These are phyloP conservation scores for Lablab purpureus DNA, from an alignment of 306 rosid genomes.

Conservation along the genomic window DNA sequence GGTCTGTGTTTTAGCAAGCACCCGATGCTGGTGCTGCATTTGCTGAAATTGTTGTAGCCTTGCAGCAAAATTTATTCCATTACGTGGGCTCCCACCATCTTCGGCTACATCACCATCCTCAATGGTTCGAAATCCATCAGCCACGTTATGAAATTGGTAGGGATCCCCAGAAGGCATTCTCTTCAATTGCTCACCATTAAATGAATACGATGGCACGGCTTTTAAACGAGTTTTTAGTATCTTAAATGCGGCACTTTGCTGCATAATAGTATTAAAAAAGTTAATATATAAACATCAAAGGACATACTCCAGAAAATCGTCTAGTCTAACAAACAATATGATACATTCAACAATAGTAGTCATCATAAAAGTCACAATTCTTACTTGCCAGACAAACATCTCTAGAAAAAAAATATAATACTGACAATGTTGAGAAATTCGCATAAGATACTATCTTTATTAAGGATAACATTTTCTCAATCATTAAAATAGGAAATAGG, in stretches of 20 bases:
- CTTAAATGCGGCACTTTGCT: constrained; percentile 99
- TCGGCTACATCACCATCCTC: constrained; percentile 72
- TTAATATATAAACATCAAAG: constrained; percentile 35
- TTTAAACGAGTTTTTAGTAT: constrained; percentile 82
- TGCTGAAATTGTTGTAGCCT: constrained; percentile 83
- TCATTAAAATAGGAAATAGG: no score
- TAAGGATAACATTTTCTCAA: no score
- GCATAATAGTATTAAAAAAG: constrained; percentile 46
- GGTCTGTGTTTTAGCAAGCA: constrained; percentile 56
- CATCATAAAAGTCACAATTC: not conserved
- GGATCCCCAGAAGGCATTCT: constrained; percentile 64
- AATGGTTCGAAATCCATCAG: constrained; percentile 51
- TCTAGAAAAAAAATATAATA: not conserved
- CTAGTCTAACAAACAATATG: not conserved
- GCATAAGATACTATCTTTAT: no score
- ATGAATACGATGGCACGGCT: constrained; percentile 75
- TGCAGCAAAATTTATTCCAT: constrained; percentile 70
- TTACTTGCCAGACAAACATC: not conserved
- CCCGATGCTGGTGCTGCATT: constrained; percentile 76
- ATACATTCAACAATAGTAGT: constrained; percentile 28
- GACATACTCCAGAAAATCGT: not conserved
- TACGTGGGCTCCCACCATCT: constrained; percentile 56
- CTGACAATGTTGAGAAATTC: not conserved
- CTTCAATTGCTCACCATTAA: constrained; percentile 64
- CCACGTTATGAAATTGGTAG: constrained; percentile 55